Evolutionary conservation across 345 rosid genomes (phyloP), one percentile per base, ranked within the genome.

Genomic region (Murraya koenigii): DNA sequence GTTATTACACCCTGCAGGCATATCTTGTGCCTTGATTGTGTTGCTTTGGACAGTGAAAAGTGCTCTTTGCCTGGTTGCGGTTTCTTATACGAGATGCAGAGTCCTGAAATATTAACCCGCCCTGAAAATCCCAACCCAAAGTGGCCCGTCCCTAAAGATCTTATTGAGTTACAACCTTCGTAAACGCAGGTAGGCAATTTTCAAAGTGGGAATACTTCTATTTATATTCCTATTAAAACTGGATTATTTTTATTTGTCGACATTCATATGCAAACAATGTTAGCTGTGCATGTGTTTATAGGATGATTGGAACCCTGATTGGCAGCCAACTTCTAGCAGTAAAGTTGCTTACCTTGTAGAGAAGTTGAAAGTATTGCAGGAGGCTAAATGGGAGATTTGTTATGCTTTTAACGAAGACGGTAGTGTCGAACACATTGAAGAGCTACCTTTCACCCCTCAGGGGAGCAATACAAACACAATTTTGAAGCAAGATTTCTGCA

Each of bases 281-380:
- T 76, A 62, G 60, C 47, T 74, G 66, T 75, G 59, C 32, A 30
- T 30, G 52, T 77, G 63, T 67, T 82, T 52, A 70, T 87, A 96
- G 99, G 99, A 96, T 85, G 89, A 89, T 78, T 96, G 99, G 99
- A 77, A 94, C 86, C 94, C 99, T 30, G 99, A 94, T 86, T 96
- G 99, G 99, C 93, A 89, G 77, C 92, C 95, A 68, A 96, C 99
- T 39, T 87, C 97, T 35, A 96, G 99, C 86, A 92, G 97, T 87
- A 96, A 96, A 86, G 95, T 94, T 67, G 75, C 93, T 79, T 94
- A 96, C 77, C 92, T 96, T 26, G 87, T 94, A 56, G 79, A 88
- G 75, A 92, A 85, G 89, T 78, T 96, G 87, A 90, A 82, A 77
- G 88, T 74, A 76, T 79, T 96, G 88, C 94, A 81, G 73, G 90